Evolutionary conservation across 2,329 filamentous ascomycete genomes (phyloP), one percentile per base, ranked within the genome.

Genomic region (Coccinonectria pachysandricola): DNA sequence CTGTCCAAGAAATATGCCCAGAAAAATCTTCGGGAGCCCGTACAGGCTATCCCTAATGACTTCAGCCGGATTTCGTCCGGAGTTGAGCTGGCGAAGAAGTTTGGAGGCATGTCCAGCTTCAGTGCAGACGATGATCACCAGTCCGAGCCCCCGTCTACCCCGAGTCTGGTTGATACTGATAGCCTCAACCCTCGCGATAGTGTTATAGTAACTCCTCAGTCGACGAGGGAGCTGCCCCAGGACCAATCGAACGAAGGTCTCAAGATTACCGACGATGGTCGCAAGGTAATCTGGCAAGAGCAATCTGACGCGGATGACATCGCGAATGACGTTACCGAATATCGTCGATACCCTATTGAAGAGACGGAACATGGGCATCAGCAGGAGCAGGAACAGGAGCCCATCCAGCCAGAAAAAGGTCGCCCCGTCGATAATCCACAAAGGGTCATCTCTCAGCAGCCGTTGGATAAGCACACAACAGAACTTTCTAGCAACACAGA

Each of bases 151-250:
- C 42, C 45, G 20, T 48, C 44, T 35, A 46, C 44, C 20, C 46
- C 46, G 19, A 49, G 46, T 18, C 28, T 49, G 30, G 44, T 41
- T 23, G 46, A 48, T 42, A 49, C 46, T 37, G 46, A 46, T 39
- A 49, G 46, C 29, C 25, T 47, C 35, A 45, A 42, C 30, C 45
- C 37, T 14, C 46, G 38, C 33, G 45, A 49, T 13, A 49, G 42
- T 35, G 21, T 46, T 14, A 14, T 43, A 25, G 42, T 34, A 23
- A 48, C 45, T 12, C 45, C 42, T 10, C 26, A 37, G 22, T 45
- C 43, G 21, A 21, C 27, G n/a, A 34, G 44, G 23, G 26, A 24
- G 6, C 21, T 26, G 15, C 19, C 36, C 22, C 40, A 42, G 15
- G 39, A 39, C 24, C 44, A 48, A 25, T 44, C 45, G 24, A 47